These are phyloP conservation scores for Sporothrix protearum DNA, from an alignment of 2,329 filamentous ascomycete species.

Conservation along the genomic window DNA sequence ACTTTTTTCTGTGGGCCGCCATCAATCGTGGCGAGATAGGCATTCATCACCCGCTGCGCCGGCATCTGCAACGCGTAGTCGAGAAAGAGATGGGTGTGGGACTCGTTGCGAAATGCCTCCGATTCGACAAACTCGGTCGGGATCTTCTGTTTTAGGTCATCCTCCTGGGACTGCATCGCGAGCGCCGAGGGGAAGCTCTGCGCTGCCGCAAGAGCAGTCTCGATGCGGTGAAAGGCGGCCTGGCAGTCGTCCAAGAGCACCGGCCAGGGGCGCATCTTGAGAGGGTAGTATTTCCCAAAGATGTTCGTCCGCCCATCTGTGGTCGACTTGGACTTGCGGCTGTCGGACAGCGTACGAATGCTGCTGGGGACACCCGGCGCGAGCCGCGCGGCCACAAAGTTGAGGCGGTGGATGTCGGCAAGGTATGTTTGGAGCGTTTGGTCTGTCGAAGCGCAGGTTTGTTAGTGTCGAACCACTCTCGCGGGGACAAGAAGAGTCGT, in stretches of 20 bases:
- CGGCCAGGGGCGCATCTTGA: constrained; percentile 13
- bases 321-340: constrained; percentile 14
- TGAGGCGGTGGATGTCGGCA: constrained; percentile 11
- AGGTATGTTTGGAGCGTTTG: constrained; percentile 9
- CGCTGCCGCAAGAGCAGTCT: background rate
- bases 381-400: background rate
- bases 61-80: constrained; percentile 20
- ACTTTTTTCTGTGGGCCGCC: constrained; percentile 10
- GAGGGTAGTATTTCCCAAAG: constrained; percentile 21
- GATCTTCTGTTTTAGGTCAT: background rate
- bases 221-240: constrained; percentile 8
- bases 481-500: background rate
- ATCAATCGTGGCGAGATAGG: constrained; percentile 7
- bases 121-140: constrained; percentile 12
- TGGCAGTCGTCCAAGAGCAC: background rate
- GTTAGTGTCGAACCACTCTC: background rate
- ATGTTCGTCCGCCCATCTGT: constrained; percentile 24
- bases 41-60: constrained; percentile 20
- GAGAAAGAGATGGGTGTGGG: constrained; percentile 16
- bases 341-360: constrained; percentile 18
- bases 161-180: background rate
- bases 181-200: constrained; percentile 15
- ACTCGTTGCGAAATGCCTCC: constrained; percentile 18
- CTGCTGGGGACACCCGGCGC: background rate
- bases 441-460: constrained; percentile 1